Conservation (phyloP, 2,329 filamentous ascomycete genomes). For the Penicillium sp. region DNA sequence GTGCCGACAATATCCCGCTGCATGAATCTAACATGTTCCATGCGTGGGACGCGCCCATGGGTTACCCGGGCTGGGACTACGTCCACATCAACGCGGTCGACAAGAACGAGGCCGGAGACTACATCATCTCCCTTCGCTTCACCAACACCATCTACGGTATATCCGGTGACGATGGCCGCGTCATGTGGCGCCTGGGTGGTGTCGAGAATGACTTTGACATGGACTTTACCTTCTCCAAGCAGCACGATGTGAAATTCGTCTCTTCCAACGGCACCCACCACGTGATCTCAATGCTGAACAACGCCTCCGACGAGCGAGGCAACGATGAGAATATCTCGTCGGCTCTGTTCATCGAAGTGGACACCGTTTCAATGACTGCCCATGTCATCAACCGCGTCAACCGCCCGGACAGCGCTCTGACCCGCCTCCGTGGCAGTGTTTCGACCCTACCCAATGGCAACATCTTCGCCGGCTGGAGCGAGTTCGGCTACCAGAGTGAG, state of each 20-base stretch:
- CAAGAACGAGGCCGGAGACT: slow-evolving; percentile 39
- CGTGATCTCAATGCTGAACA: slow-evolving; percentile 34
- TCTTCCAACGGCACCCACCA: slow-evolving; percentile 28
- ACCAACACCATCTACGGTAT: slow-evolving; percentile 39
- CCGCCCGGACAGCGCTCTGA: slow-evolving; percentile 34
- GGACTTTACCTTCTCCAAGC: slow-evolving; percentile 37
- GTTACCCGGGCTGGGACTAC: slow-evolving; percentile 32
- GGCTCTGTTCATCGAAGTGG: slow-evolving; percentile 31
- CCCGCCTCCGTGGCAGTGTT: slow-evolving; percentile 35
- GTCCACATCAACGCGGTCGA: slow-evolving; percentile 42
- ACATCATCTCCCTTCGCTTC: slow-evolving; percentile 39
- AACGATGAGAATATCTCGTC: slow-evolving; percentile 28
- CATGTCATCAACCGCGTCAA: slow-evolving; percentile 27
- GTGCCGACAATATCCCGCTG: slow-evolving; percentile 30
- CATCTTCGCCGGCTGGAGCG: slow-evolving; percentile 37
- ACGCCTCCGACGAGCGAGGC: slow-evolving; percentile 31
- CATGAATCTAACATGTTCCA: slow-evolving; percentile 30
- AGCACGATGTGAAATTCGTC: slow-evolving; percentile 37
- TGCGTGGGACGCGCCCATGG: slow-evolving; percentile 8
- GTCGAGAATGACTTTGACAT: slow-evolving; percentile 28
- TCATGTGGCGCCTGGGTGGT: slow-evolving; percentile 42
- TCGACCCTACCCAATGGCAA: slow-evolving; percentile 37
- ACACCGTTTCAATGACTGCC: slow-evolving; percentile 30
- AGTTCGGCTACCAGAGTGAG: slow-evolving; percentile 36
- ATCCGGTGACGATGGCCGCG: slow-evolving; percentile 33